phyloP scores from a whole-genome alignment of 139 green algal genomes.

The Closterium sp. region DNA sequence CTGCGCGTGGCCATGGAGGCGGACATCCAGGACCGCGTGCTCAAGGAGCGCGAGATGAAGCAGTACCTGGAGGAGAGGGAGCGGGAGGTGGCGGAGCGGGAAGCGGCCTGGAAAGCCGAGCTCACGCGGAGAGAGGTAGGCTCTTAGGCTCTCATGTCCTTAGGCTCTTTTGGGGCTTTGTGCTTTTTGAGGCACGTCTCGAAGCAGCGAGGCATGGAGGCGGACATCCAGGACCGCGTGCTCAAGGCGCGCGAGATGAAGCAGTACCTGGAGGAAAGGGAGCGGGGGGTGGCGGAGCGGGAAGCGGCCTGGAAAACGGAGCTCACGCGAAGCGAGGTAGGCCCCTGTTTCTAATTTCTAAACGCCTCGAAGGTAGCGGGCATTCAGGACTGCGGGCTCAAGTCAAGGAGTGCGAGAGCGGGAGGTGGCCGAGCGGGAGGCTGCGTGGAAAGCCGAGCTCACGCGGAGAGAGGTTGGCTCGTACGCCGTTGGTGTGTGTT shows the following conservation, averaged over 20 bases:
- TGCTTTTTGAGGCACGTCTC: conserved; percentile 11
- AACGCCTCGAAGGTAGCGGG: too few species aligned
- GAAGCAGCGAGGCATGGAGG: conserved; percentile 34
- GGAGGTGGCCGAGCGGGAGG: conserved; percentile 36
- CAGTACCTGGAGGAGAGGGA: conserved; percentile 43
- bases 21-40: conserved; percentile 30
- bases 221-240: conserved; percentile 34
- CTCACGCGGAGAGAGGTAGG: conserved; percentile 35
- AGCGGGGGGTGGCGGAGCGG: conserved; percentile 38
- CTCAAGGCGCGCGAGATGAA: conserved; percentile 41
- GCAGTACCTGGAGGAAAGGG: conserved; percentile 41
- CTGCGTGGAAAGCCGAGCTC: conserved; percentile 44
- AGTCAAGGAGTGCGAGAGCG: conserved; percentile 42
- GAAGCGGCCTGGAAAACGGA: conserved; percentile 42
- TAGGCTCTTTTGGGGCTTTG: not conserved
- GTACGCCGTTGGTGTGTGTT: too few species aligned
- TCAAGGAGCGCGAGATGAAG: conserved; percentile 43
- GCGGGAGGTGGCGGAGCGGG: conserved; percentile 36
- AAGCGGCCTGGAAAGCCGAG: conserved; percentile 42
- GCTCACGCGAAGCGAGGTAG: conserved; percentile 38
- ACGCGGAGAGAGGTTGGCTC: conserved; percentile 30
- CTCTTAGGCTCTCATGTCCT: not conserved
- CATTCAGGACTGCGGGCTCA: conserved; percentile 25
- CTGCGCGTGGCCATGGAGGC: conserved; percentile 42
- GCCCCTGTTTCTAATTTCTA: too few species aligned